Conservation (phyloP, 1,139 yeast genomes). For the Kodamaea derodonti region DNA sequence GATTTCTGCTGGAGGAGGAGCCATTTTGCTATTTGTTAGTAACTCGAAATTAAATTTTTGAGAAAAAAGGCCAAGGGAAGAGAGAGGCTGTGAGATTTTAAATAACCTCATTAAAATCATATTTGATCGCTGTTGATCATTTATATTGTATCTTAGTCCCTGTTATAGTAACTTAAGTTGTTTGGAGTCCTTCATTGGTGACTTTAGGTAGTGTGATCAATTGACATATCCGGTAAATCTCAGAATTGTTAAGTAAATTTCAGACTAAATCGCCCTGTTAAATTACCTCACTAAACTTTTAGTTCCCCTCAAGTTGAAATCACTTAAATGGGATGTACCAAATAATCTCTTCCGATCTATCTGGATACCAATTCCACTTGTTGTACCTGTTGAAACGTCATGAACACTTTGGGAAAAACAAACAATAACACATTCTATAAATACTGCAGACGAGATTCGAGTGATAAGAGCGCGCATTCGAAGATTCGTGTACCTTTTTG, state of each 20-base stretch:
- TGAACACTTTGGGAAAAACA: background rate
- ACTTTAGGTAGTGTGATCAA: background rate
- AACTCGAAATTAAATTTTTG: constrained; percentile 4
- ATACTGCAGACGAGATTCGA: background rate
- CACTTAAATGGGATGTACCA: too few relatives aligned
- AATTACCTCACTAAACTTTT: too few relatives aligned
- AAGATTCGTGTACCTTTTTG: background rate
- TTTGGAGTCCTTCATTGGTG: too few relatives aligned
- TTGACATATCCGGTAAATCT: background rate
- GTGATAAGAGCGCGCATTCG: background rate
- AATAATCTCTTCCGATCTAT: too few relatives aligned
- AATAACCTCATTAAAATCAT: background rate
- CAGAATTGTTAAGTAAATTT: background rate
- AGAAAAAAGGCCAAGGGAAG: constrained; percentile 2
- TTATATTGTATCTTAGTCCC: too few relatives aligned
- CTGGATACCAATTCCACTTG: too few relatives aligned
- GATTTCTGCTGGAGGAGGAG: constrained; percentile 58
- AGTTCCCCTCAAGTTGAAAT: too few relatives aligned
- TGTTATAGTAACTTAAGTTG: too few relatives aligned
- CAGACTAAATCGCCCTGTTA: background rate
- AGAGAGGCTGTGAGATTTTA: background rate
- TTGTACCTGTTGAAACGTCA: too few relatives aligned
- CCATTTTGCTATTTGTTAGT: constrained; percentile 26
- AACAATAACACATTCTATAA: background rate
- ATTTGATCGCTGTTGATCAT: too few relatives aligned